Conservation (phyloP, 73 alveolate genomes). For the Uronychia binucleata region DNA sequence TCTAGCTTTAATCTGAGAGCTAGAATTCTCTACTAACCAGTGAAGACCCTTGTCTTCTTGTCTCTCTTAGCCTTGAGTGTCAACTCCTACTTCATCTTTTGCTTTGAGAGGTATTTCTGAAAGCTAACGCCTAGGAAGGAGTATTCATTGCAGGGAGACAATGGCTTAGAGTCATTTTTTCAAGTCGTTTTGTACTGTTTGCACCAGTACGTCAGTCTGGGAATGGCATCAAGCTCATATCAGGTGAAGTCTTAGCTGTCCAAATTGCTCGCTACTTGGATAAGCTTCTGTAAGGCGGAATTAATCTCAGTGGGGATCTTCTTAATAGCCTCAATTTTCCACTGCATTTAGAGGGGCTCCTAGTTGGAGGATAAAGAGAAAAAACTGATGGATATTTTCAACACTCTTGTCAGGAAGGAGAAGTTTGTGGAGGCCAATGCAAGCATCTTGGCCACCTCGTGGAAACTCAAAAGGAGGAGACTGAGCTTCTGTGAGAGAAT, state of each 20-base stretch:
- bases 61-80: no score
- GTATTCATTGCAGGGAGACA: background rate
- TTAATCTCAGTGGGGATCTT: background rate
- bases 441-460: background rate
- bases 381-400: background rate
- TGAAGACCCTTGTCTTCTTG: background rate
- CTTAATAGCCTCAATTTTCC: background rate
- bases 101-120: background rate
- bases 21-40: background rate
- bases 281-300: background rate
- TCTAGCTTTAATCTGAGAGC: background rate
- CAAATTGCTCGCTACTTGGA: background rate
- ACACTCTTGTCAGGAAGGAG: background rate
- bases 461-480: background rate
- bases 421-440: background rate
- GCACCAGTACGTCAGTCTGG: background rate
- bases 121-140: background rate
- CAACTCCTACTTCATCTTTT: background rate
- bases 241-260: background rate
- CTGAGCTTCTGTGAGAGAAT: background rate
- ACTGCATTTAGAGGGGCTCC: background rate
- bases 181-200: no score
- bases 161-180: no score
- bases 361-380: background rate
- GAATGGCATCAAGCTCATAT: background rate